Evolutionary conservation across 2,329 filamentous ascomycete species (phyloP).

Genomic region (Helminthosporium solani): DNA sequence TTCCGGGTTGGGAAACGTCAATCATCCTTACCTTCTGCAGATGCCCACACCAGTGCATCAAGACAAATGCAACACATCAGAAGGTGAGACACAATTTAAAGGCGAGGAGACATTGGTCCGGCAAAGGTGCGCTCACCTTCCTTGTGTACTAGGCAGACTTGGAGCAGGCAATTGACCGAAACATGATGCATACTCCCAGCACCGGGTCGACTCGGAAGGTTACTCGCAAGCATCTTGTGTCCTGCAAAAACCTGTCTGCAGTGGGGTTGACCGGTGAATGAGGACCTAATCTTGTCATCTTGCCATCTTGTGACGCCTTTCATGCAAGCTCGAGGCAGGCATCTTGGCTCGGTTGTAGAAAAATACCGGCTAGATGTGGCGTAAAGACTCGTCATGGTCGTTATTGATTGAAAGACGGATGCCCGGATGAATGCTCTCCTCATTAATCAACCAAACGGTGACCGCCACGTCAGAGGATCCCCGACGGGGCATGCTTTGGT

Average conservation of each 20-base stretch:
- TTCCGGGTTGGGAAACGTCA: constrained; percentile 25
- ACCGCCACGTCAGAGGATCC: constrained; percentile 56
- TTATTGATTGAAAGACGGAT: constrained; percentile 44
- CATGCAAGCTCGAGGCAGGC: constrained; percentile 29
- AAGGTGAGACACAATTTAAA: constrained; percentile 34
- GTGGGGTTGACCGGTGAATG: constrained; percentile 39
- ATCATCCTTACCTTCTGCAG: constrained; percentile 27
- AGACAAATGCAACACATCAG: constrained; percentile 17
- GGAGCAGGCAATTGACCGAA: constrained; percentile 26
- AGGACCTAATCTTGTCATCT: constrained; percentile 21
- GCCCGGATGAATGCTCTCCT: constrained; percentile 40
- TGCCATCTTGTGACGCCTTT: constrained; percentile 38
- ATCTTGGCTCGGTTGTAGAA: constrained; percentile 31
- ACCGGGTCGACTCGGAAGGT: constrained; percentile 22
- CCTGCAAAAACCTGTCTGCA: constrained; percentile 24
- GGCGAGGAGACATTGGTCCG: constrained; percentile 32
- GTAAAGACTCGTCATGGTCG: constrained; percentile 35
- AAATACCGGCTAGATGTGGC: constrained; percentile 29
- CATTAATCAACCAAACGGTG: constrained; percentile 47
- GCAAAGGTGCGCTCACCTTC: constrained; percentile 26
- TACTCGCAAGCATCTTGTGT: constrained; percentile 21
- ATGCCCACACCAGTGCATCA: constrained; percentile 7
- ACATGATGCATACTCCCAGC: constrained; percentile 21
- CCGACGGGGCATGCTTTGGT: constrained; percentile 50
- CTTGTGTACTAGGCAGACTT: constrained; percentile 31